A percentile compares a stretch with the other conserved stretches of the same genome.
These are phyloP conservation scores for Plenodomus lindquistii DNA, from an alignment of 2,329 filamentous ascomycete species.

Conservation along the genomic window DNA sequence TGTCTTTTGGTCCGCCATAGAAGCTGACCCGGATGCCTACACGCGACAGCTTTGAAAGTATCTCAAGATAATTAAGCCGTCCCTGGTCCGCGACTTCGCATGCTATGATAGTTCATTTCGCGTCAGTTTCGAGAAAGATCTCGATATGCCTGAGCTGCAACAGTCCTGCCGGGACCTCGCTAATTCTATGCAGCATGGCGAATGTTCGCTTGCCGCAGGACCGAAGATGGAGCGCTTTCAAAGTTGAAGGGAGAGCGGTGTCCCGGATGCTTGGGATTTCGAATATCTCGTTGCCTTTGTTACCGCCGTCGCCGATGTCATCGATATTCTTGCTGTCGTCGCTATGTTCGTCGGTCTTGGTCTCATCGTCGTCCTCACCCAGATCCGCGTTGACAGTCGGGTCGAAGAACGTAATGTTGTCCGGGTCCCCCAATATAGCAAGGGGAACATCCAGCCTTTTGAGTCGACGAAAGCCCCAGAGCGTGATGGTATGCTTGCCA, in stretches of 20 bases:
- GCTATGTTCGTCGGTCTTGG: not conserved
- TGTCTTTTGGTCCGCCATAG: slow-evolving; percentile 1
- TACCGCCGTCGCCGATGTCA: not conserved
- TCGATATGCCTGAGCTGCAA: slow-evolving; percentile 13
- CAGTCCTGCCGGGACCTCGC: not conserved
- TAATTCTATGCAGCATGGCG: slow-evolving; percentile 9
- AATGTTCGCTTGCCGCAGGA: slow-evolving; percentile 15
- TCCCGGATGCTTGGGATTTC: not conserved
- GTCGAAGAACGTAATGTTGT: slow-evolving; percentile 5
- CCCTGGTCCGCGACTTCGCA: slow-evolving; percentile 6
- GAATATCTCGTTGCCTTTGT: not conserved
- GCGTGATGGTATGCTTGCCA: slow-evolving; percentile 17
- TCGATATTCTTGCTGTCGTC: too few species aligned
- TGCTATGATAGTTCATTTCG: slow-evolving; percentile 11
- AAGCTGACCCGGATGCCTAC: slow-evolving; percentile 8
- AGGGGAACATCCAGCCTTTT: slow-evolving; percentile 13
- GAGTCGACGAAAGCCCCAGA: slow-evolving; percentile 6
- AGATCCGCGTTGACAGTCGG: not conserved
- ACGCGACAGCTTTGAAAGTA: slow-evolving; percentile 4
- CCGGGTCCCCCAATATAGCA: slow-evolving; percentile 7
- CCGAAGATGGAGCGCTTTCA: slow-evolving; percentile 8
- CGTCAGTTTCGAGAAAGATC: slow-evolving; percentile 10
- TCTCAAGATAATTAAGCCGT: not conserved
- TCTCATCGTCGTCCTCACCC: not conserved
- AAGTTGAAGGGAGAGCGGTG: slow-evolving; percentile 10